Evolutionary conservation across 116 monocot species (phyloP), one percentile per base, ranked within the genome.

Genomic region (Zostera marina): DNA sequence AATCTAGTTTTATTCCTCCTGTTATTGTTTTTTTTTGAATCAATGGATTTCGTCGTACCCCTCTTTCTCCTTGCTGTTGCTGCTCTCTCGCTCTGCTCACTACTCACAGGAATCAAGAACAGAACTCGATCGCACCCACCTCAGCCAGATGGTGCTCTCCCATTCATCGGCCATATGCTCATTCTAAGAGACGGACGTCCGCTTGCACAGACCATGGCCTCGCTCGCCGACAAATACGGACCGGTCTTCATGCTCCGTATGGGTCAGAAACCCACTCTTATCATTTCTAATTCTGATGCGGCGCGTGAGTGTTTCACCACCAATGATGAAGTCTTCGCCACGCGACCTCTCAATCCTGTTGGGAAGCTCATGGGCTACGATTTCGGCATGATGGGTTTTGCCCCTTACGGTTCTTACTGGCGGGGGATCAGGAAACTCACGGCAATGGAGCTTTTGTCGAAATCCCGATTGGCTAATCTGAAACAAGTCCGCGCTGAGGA

Each of bases 121-220:
- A 32, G 32, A 32, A 32, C 32, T 5, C 32, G 32, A 32, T 32
- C 32, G 5, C 32, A 32, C 32, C 58, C 68, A 9, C 70, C 70
- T 6, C 42, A 58, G 22, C 76, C 71, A 2, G 4, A 45, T 3
- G 69, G 65, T 4, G 65, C 69, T n/a, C 41, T 63, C 14, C 77
- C 77, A 7, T 9, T 77, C 43, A 51, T 77, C 12, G 77, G 77
- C 58, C 72, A 77, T 57, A 65, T 73, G 19, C 73, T 15, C 15
- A 56, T 66, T 15, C 68, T 73, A 41, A 7, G 68, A 12, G 42
- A 21, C 8, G 22, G 41, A 1, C 23, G 42, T 11, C 63, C 59
- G 11, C 64, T 64, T 15, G 55, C 59, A 16, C 61, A 49, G 9
- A 26, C 39, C 16, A 68, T 76, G 22, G 58, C 44, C 8, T 42